Evolutionary conservation across 345 rosid genomes (phyloP), one percentile per base, ranked within the genome.

Genomic region (Pistacia atlantica): DNA sequence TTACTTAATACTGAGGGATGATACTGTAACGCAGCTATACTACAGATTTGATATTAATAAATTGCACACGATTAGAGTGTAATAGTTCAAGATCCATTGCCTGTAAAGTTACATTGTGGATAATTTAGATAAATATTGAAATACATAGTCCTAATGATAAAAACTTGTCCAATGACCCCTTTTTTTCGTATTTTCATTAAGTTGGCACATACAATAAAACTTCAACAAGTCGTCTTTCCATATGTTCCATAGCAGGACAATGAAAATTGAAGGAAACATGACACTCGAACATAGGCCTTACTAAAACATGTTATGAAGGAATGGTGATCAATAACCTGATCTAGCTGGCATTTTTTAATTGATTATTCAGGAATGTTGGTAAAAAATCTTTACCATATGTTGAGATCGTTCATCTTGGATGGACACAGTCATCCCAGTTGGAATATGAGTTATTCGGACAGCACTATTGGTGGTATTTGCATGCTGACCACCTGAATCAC

Each of bases 321-420:
- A 37, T 37, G 42, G 42, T 37, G 42, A 37, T 37, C 16, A 14
- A 20, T 54, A 77, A 78, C 45, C 74, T 68, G 42, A 37, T 37
- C 42, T 2, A 37, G 42, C 42, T 3, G 42, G 42, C 42, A 37
- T 37, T 0, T 37, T 37, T 37, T 37, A 37, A 37, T 37, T 5
- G 4, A 37, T 37, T 37, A 37, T 5, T 37, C 42, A 37, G 2
- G 42, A 37, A 37, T 37, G 42, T 37, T 2, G 5, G 42, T 37
- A 37, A 37, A 37, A 37, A 37, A 37, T 37, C 42, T 66, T 77
- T 90, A 93, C 99, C 99, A 89, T 91, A 80, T 96, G 99, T 75
- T 96, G 99, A 62, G 98, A 96, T 77, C 97, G 85, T 86, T 93
- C 98, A 67, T 96, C 99, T 96, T 96, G 99, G 82, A 96, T 91